A percentile compares a stretch with the other conserved stretches of the same genome.
phyloP scores from a whole-genome alignment of 352 stramenopile species.

The Phytopythium kandeliae region DNA sequence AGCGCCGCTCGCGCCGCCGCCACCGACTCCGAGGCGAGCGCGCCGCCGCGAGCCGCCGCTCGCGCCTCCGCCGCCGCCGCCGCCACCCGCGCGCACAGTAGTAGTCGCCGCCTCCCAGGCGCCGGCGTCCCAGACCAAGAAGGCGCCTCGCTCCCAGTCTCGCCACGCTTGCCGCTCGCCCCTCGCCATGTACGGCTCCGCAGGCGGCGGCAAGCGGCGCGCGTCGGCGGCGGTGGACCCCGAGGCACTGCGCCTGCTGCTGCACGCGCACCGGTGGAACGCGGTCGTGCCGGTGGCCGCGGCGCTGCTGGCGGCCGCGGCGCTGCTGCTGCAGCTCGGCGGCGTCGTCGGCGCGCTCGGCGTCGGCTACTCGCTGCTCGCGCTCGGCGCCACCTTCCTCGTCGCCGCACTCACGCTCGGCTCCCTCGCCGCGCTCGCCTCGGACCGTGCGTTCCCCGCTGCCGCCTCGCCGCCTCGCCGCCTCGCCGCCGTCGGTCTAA shows the following conservation, averaged over 20 bases:
- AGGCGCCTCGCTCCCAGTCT: too few relatives aligned
- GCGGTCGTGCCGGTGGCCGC: slow-evolving; percentile 41
- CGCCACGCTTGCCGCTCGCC: too few relatives aligned
- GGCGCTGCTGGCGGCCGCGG: slow-evolving; percentile 42
- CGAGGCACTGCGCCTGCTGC: slow-evolving; percentile 4
- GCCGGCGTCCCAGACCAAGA: too few relatives aligned
- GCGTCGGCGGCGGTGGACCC: background rate
- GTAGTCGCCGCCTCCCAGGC: too few relatives aligned
- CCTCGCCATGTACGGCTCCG: slow-evolving; percentile 1
- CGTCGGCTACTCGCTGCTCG: slow-evolving; percentile 12
- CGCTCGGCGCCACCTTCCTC: slow-evolving; percentile 26
- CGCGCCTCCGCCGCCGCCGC: too few relatives aligned
- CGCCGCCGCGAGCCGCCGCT: too few relatives aligned
- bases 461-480: background rate
- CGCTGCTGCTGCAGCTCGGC: slow-evolving; percentile 50
- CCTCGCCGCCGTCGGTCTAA: too few relatives aligned
- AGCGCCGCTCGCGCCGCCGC: too few relatives aligned
- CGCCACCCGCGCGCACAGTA: too few relatives aligned
- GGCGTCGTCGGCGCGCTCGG: slow-evolving; percentile 31
- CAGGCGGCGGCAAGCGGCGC: background rate
- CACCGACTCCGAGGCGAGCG: too few relatives aligned
- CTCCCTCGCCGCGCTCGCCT: slow-evolving; percentile 41
- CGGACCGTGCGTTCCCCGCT: slow-evolving; percentile 8
- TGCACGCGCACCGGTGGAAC: slow-evolving; percentile 18
- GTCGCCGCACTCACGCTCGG: slow-evolving; percentile 42